phyloP scores from a whole-genome alignment of 164 flowering plant genomes.

The Liriodendron chinense region DNA sequence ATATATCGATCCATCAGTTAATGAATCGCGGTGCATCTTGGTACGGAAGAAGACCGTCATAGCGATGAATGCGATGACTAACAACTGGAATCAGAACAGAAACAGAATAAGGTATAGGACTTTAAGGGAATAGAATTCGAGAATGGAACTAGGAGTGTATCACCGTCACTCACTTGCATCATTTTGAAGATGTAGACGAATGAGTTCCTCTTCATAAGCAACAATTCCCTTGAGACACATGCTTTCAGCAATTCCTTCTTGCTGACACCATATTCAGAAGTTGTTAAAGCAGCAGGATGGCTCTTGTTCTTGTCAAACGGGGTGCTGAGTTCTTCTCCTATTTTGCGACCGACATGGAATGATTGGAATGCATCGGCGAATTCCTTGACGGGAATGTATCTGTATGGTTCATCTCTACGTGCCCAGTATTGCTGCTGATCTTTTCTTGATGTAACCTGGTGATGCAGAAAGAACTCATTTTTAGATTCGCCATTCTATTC shows the following conservation, averaged over 20 bases:
- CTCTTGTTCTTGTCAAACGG: conserved; percentile 61
- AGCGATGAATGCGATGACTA: conserved; percentile 5
- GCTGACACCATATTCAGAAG: conserved; percentile 47
- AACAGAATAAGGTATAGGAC: neutral
- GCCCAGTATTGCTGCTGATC: conserved; percentile 56
- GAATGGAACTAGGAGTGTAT: neutral
- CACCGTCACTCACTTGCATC: conserved; percentile 37
- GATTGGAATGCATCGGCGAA: conserved; percentile 60
- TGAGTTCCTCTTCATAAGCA: conserved; percentile 75
- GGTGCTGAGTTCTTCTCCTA: conserved; percentile 36
- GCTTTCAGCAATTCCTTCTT: conserved; percentile 59
- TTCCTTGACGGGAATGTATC: conserved; percentile 39
- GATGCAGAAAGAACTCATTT: neutral
- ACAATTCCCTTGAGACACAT: conserved; percentile 49
- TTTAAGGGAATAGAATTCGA: too few species aligned
- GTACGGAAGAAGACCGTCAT: conserved; percentile 21
- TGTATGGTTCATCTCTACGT: conserved; percentile 25
- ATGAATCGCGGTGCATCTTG: conserved; percentile 13
- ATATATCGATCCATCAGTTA: conserved; percentile 11
- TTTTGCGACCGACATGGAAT: conserved; percentile 44
- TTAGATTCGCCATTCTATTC: neutral
- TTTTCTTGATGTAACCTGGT: conserved; percentile 47
- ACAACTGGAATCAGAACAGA: conserved; percentile 7
- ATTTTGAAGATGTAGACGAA: conserved; percentile 59
- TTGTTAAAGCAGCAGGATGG: conserved; percentile 62